These are phyloP conservation scores for Seminavis robusta DNA, from an alignment of 108 stramenopile genomes.

Conservation along the genomic window DNA sequence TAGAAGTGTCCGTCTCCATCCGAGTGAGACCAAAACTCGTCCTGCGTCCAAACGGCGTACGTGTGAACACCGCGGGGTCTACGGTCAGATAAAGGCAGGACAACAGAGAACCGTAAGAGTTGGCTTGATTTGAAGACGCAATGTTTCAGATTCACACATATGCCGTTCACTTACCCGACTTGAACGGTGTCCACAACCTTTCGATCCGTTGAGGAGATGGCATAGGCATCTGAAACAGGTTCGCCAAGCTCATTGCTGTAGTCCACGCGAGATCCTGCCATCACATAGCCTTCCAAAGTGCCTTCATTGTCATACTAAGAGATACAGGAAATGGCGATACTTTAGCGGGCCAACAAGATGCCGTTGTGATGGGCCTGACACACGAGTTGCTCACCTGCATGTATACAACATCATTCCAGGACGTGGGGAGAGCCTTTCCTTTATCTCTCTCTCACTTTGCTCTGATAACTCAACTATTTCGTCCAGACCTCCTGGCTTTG, in stretches of 20 bases:
- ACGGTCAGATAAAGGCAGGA: conserved; percentile 3
- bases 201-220: too few species aligned
- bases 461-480: too few species aligned
- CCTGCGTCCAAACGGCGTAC: conserved; percentile 4
- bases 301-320: not conserved
- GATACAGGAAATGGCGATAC: not conserved
- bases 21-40: conserved; percentile 19
- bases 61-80: conserved; percentile 12
- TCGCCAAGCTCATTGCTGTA: not conserved
- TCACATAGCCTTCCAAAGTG: conserved; percentile 4
- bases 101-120: not conserved
- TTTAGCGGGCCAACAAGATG: too few species aligned
- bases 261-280: conserved; percentile 4
- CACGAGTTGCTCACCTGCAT: conserved; percentile 7
- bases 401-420: conserved; percentile 11
- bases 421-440: conserved; percentile 1
- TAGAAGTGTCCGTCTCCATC: conserved; percentile 18
- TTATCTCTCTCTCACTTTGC: too few species aligned
- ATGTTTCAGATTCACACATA: too few species aligned
- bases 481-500: too few species aligned
- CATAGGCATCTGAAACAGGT: too few species aligned
- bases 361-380: too few species aligned
- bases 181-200: too few species aligned
- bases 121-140: not conserved
- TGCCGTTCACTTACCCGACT: too few species aligned